phyloP scores from a whole-genome alignment of 2,329 filamentous ascomycete species.

The Colletotrichum liriopes region DNA sequence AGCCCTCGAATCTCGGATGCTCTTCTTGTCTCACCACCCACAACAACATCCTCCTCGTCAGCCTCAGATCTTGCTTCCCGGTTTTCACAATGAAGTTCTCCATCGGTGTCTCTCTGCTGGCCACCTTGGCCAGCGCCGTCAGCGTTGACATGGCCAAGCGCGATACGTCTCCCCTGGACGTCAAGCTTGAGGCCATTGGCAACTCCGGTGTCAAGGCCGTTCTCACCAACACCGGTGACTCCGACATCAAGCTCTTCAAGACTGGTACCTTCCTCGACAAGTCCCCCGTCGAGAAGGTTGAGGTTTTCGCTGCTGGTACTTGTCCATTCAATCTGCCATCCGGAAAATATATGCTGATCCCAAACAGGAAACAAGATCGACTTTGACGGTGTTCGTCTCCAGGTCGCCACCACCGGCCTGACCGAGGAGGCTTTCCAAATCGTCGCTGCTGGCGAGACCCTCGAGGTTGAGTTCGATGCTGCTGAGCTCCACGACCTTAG shows the following conservation, averaged over 20 bases:
- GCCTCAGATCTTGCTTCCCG: constrained; percentile 9
- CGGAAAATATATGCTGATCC: neutral
- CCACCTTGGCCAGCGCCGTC: constrained; percentile 39
- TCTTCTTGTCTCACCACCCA: constrained; percentile 4
- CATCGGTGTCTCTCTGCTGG: constrained; percentile 30
- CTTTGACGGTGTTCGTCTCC: constrained; percentile 70
- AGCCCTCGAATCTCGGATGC: neutral
- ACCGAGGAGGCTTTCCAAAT: constrained; percentile 65
- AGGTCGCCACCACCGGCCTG: constrained; percentile 62
- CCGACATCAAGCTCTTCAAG: constrained; percentile 63
- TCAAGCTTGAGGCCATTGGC: constrained; percentile 59
- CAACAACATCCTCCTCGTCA: neutral
- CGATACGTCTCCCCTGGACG: constrained; percentile 51
- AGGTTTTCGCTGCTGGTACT: constrained; percentile 60
- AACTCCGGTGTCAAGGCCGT: constrained; percentile 66
- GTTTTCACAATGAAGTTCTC: constrained; percentile 37
- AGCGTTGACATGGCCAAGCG: constrained; percentile 38
- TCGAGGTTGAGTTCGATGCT: constrained; percentile 69
- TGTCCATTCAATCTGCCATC: no score
- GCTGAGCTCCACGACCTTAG: constrained; percentile 69
- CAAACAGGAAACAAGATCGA: constrained; percentile 51
- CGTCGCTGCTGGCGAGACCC: constrained; percentile 64
- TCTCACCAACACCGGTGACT: constrained; percentile 64
- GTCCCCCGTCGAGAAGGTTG: constrained; percentile 65
- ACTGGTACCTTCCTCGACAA: constrained; percentile 65